A percentile compares a stretch with the other conserved stretches of the same genome.
Conservation (phyloP, 1,284 basidiomycete genomes). For the Marasmius sp. region DNA sequence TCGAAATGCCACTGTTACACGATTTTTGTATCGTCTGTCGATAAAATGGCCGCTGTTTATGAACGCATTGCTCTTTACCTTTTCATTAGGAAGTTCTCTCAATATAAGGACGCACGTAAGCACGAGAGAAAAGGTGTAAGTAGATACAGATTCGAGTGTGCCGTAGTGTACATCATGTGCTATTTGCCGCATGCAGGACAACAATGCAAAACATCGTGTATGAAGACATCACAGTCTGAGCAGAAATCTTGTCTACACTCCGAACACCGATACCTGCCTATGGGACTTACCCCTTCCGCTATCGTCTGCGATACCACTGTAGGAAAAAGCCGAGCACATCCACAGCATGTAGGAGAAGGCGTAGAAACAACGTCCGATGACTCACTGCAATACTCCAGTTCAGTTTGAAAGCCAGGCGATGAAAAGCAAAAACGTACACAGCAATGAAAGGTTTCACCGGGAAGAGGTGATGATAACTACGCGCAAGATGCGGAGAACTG, state of each 20-base stretch:
- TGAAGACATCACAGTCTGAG: slow-evolving; percentile 63
- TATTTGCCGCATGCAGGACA: slow-evolving; percentile 51
- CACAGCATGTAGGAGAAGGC: background rate
- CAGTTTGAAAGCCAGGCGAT: slow-evolving; percentile 7
- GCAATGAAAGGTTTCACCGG: slow-evolving; percentile 82
- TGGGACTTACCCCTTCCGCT: slow-evolving; percentile 64
- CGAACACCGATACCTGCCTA: slow-evolving; percentile 29
- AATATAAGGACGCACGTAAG: too few relatives aligned
- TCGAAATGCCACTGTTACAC: too few relatives aligned
- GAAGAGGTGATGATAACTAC: slow-evolving; percentile 94
- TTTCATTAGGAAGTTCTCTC: too few relatives aligned
- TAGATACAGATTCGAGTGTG: too few relatives aligned
- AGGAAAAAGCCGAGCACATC: slow-evolving; percentile 67
- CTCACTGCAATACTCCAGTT: background rate
- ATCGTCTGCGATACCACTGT: slow-evolving; percentile 31
- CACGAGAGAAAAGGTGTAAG: too few relatives aligned
- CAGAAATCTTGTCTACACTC: slow-evolving; percentile 49
- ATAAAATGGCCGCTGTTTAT: too few relatives aligned
- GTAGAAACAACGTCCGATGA: background rate
- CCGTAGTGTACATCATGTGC: too few relatives aligned
- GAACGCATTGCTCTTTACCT: too few relatives aligned
- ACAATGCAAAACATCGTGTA: slow-evolving; percentile 62
- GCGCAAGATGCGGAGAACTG: slow-evolving; percentile 93
- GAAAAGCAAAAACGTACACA: slow-evolving; percentile 60
- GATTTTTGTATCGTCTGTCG: too few relatives aligned